Conservation (phyloP, 257 asterid species). For the Ilex aquifolium region DNA sequence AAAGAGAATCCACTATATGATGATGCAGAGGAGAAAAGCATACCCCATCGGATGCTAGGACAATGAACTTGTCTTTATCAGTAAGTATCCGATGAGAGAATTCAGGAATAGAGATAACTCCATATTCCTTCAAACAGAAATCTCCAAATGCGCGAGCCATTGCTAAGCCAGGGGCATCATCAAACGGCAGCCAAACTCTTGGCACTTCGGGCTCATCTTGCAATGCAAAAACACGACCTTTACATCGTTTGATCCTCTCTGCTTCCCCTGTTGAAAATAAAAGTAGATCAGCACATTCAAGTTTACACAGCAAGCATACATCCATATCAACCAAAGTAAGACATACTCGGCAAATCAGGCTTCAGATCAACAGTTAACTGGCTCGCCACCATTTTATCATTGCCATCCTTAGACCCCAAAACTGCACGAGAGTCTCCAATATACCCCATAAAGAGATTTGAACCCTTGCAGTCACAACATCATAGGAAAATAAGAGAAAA, state of each 20-base stretch:
- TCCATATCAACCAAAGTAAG: neutral
- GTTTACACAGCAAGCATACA: conserved; percentile 1
- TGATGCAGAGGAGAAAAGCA: conserved; percentile 14
- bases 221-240: conserved; percentile 93
- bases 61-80: conserved; percentile 72
- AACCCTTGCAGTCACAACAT: conserved; percentile 44
- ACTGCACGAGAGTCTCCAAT: conserved; percentile 97
- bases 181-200: conserved; percentile 96
- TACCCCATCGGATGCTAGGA: conserved; percentile 99
- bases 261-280: conserved; percentile 66
- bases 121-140: conserved; percentile 95
- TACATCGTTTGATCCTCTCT: conserved; percentile 89
- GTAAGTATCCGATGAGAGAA: conserved; percentile 70
- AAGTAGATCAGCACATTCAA: conserved; percentile 1
- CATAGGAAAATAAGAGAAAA: neutral
- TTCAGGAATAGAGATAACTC: conserved; percentile 94
- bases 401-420: conserved; percentile 72
- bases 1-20: neutral
- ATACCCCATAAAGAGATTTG: conserved; percentile 77
- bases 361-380: conserved; percentile 97
- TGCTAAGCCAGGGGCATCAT: conserved; percentile 97
- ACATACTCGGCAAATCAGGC: conserved; percentile 91
- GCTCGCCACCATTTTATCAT: conserved; percentile 66
- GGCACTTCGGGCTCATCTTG: conserved; percentile 99
- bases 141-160: conserved; percentile 99